Evolutionary conservation across 805 yeast species (phyloP).

Genomic region (Sungouiozyma ichnusensis): DNA sequence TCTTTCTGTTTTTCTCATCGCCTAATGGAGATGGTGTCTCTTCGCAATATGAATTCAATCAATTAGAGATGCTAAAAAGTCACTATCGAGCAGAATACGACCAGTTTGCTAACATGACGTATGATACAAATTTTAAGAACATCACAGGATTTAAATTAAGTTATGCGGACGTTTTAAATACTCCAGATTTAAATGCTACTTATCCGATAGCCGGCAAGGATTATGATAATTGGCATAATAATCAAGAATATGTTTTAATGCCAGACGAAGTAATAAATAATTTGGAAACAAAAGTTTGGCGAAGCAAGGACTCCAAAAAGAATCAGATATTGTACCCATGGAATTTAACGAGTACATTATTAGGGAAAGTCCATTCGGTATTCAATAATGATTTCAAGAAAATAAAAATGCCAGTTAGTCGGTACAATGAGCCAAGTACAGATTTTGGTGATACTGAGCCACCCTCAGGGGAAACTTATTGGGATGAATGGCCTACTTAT

Average conservation of each 20-base stretch:
- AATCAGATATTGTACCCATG: conserved; percentile 26
- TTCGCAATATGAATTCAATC: conserved; percentile 30
- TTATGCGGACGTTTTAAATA: conserved; percentile 45
- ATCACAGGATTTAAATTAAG: conserved; percentile 63
- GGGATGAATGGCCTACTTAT: conserved; percentile 13
- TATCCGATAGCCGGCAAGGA: conserved; percentile 47
- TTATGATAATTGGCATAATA: conserved; percentile 37
- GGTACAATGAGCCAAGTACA: conserved; percentile 22
- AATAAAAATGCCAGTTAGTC: conserved; percentile 28
- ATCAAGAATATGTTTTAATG: conserved; percentile 44
- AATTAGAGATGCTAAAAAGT: conserved; percentile 30
- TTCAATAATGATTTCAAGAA: conserved; percentile 11
- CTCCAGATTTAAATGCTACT: conserved; percentile 35
- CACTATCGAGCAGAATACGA: conserved; percentile 28
- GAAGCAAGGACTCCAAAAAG: conserved; percentile 18
- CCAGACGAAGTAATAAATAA: conserved; percentile 45
- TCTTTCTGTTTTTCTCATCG: conserved; percentile 24
- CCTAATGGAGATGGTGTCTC: conserved; percentile 28
- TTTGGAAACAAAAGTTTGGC: conserved; percentile 46
- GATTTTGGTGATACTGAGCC: conserved; percentile 23
- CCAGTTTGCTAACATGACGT: conserved; percentile 34
- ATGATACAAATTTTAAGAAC: conserved; percentile 50
- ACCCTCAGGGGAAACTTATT: conserved; percentile 18
- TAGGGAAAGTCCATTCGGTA: conserved; percentile 32
- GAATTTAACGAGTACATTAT: conserved; percentile 40